Percentiles rank a stretch among this genome's conserved stretches.
These are phyloP conservation scores for Abortiporus biennis DNA, from an alignment of 1,284 basidiomycete species.

Conservation along the genomic window DNA sequence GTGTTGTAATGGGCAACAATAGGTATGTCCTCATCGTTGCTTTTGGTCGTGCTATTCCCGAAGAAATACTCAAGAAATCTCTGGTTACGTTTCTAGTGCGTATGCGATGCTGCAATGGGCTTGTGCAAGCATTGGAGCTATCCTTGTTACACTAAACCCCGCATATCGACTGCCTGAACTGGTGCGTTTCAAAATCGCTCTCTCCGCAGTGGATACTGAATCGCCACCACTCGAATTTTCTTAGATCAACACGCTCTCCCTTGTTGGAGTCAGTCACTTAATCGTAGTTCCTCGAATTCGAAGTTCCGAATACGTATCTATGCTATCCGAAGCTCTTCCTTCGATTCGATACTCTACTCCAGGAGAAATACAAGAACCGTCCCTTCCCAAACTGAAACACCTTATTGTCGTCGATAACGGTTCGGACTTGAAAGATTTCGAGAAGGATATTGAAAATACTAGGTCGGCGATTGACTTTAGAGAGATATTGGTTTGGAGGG, in stretches of 20 bases:
- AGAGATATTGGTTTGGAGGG: conserved; percentile 58
- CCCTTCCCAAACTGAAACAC: conserved; percentile 58
- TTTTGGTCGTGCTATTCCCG: not conserved
- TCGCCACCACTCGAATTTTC: not conserved
- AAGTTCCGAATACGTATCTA: conserved; percentile 53
- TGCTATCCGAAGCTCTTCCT: conserved; percentile 55
- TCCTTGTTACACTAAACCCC: conserved; percentile 79
- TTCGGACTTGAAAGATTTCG: conserved; percentile 28
- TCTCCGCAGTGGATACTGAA: too few species aligned
- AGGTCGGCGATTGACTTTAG: conserved; percentile 59
- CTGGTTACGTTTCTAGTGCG: conserved; percentile 35
- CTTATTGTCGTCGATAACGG: conserved; percentile 67
- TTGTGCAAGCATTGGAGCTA: conserved; percentile 72
- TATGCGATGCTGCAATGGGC: conserved; percentile 84
- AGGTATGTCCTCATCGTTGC: conserved; percentile 39
- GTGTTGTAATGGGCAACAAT: conserved; percentile 78
- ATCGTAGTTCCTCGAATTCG: conserved; percentile 71
- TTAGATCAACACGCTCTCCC: conserved; percentile 58
- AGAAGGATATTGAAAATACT: conserved; percentile 36
- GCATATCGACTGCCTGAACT: conserved; percentile 73
- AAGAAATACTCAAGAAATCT: not conserved
- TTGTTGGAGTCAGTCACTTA: conserved; percentile 66
- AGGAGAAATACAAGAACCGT: conserved; percentile 54
- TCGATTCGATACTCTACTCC: conserved; percentile 44
- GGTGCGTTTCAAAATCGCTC: conserved; percentile 38